Evolutionary conservation across 1,139 yeast species (phyloP), one percentile per base, ranked within the genome.

Genomic region (Scheffersomyces titani): DNA sequence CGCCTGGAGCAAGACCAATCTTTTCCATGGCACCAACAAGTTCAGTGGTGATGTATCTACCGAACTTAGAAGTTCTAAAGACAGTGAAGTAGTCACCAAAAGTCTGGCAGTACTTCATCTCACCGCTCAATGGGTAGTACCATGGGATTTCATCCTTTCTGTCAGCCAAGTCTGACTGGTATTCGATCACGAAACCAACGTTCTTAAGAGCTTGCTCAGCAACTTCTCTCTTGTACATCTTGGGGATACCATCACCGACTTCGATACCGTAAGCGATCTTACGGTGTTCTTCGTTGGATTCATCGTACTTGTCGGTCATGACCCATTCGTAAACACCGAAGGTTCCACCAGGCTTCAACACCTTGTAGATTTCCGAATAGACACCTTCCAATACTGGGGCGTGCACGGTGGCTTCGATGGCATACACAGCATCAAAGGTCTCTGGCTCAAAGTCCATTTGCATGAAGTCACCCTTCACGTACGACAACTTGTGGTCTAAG

Each of bases 271-370:
- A 94, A 51, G 97, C 96, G 65, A 94, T 90, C 73, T 90, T 90
- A 76, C 98, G 91, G 79, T 94, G 99, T 74, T 88, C 94, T 65
- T 87, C 85, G 75, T 92, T 92, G 61, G 75, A 75, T 77, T 90
- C 97, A 73, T 94, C 99, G 74, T 92, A 96, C 55, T 80, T 83
- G 68, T 93, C 97, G 62, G 98, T 94, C 97, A 94, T 89, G 63
- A 94, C 98, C 99, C 99, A 94, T 79, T 94, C 99, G 80, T 94
- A 94, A 57, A 94, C 98, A 73, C 98, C 99, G 66, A 94, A 94
- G 53, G 83, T 85, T 73, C 99, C 99, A 72, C 99, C 98, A 65
- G 98, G 99, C 79, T 94, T 94, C 75, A 94, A 84, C 44, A 92
- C 98, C 72, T 92, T 91, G 85, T 86, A 94, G 71, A 96, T 94